phyloP scores from a whole-genome alignment of 1,284 basidiomycete species.

The Stygiomarasmius scandens region DNA sequence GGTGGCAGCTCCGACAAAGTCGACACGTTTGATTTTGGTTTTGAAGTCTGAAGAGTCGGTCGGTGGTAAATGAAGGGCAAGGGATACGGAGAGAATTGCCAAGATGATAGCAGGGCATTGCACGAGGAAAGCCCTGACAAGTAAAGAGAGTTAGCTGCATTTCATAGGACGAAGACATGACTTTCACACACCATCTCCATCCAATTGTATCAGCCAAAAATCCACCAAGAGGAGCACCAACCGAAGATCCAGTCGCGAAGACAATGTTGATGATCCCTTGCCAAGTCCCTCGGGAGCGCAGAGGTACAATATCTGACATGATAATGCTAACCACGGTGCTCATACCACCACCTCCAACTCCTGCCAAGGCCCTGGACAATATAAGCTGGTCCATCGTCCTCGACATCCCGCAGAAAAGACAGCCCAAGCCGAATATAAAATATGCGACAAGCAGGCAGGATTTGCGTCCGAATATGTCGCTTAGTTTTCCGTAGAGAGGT shows the following conservation, averaged over 20 bases:
- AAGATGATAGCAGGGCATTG: constrained; percentile 59
- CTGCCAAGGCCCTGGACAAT: constrained; percentile 56
- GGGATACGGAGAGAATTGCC: constrained; percentile 52
- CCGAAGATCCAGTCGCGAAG: constrained; percentile 54
- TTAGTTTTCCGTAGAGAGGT: constrained; percentile 65
- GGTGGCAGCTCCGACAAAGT: constrained; percentile 56
- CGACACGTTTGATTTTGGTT: constrained; percentile 56
- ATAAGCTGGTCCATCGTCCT: constrained; percentile 60
- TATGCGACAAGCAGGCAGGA: constrained; percentile 59
- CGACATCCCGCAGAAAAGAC: constrained; percentile 55
- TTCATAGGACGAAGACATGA: neutral
- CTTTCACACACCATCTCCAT: constrained; percentile 58
- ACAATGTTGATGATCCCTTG: constrained; percentile 65
- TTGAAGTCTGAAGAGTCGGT: constrained; percentile 39
- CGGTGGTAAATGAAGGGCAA: constrained; percentile 53
- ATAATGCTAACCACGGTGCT: constrained; percentile 63
- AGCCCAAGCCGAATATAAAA: constrained; percentile 55
- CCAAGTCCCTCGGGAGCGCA: constrained; percentile 63
- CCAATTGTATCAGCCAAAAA: constrained; percentile 60
- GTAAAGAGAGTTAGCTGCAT: neutral
- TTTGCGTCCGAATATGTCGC: constrained; percentile 69
- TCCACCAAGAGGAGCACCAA: constrained; percentile 62
- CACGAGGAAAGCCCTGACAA: constrained; percentile 54
- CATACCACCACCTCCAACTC: constrained; percentile 69
- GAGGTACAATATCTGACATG: constrained; percentile 62